Percentiles rank a stretch among this genome's conserved stretches.
Conservation (phyloP, 2,329 filamentous ascomycete species). For the Hymenoscyphus repandus region DNA sequence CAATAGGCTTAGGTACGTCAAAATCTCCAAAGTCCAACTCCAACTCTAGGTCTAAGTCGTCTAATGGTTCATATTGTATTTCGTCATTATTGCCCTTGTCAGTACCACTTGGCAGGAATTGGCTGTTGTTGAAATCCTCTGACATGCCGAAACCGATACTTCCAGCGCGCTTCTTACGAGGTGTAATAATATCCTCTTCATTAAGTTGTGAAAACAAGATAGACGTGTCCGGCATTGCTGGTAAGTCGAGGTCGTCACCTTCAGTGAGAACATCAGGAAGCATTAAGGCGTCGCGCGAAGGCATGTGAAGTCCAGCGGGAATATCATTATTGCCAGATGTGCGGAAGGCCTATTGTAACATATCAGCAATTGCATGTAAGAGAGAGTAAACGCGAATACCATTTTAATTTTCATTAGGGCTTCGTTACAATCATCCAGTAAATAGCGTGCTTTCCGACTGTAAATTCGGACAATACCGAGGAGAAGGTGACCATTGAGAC, state of each 20-base stretch:
- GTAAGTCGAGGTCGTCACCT: conserved; percentile 69
- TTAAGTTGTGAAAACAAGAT: conserved; percentile 75
- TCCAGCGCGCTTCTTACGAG: conserved; percentile 52
- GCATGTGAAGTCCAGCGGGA: conserved; percentile 72
- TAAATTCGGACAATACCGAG: conserved; percentile 97
- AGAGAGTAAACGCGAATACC: conserved; percentile 49
- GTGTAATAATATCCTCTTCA: conserved; percentile 42
- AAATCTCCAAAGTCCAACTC: conserved; percentile 48
- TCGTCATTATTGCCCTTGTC: conserved; percentile 49
- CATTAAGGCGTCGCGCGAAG: conserved; percentile 80
- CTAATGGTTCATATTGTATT: conserved; percentile 48
- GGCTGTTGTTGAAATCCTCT: conserved; percentile 68
- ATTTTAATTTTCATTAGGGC: conserved; percentile 98
- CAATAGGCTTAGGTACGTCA: conserved; percentile 32
- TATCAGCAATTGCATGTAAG: conserved; percentile 32
- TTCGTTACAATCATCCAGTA: conserved; percentile 96
- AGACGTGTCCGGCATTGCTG: conserved; percentile 84
- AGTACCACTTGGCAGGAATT: conserved; percentile 74
- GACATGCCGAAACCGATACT: conserved; percentile 64
- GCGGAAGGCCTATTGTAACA: conserved; percentile 69
- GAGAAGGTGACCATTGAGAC: conserved; percentile 87
- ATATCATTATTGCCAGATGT: conserved; percentile 93
- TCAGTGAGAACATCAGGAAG: conserved; percentile 91
- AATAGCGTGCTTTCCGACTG: conserved; percentile 91
- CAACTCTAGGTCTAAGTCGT: conserved; percentile 70